Evolutionary conservation across 768 basidiomycete species (phyloP), one percentile per base, ranked within the genome.

Genomic region (Termitomyces sp.): DNA sequence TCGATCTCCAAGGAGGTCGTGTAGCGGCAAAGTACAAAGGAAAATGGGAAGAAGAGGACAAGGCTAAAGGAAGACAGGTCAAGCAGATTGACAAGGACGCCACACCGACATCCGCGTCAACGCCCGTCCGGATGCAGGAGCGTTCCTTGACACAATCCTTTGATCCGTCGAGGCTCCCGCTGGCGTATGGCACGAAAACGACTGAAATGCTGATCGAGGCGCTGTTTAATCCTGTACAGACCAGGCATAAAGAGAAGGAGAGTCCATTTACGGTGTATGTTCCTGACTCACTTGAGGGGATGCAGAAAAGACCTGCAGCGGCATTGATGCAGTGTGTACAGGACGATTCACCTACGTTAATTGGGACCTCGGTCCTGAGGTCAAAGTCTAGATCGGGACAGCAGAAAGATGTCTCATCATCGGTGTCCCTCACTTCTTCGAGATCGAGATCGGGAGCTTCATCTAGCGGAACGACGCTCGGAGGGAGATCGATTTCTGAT

Each of bases 181-280:
- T 71, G 17, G 78, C 81, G 3, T 77, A 79, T 59, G 84, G 86
- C 1, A 78, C 84, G 2, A 79, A 80, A 50, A 81, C 83, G 14
- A 91, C 89, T 0, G 88, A 89, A 66, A 75, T 75, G 38, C 76
- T 92, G 42, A 91, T 91, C 64, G 90, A 92, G 54, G 83, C 87
- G 5, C 67, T 92, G 26, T 92, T 92, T 67, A 92, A 92, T 62
- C 89, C 90, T 1, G 76, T 77, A 1, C 78, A 75, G 1, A 80
- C 80, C 9, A 72, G 71, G 1, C 73, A 76, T 42, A 64, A 62
- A 59, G 62, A 62, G 17, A 64, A 68, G 37, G 72, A 76, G 56
- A 71, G 68, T 41, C 79, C 78, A 15, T 78, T 80, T 59, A 78
- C 77, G 38, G 60, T 73, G 11, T 74, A 71, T 51, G 67, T 72